Evolutionary conservation across 768 basidiomycete genomes (phyloP), one percentile per base, ranked within the genome.

Genomic region (Boletus eberwhitei): DNA sequence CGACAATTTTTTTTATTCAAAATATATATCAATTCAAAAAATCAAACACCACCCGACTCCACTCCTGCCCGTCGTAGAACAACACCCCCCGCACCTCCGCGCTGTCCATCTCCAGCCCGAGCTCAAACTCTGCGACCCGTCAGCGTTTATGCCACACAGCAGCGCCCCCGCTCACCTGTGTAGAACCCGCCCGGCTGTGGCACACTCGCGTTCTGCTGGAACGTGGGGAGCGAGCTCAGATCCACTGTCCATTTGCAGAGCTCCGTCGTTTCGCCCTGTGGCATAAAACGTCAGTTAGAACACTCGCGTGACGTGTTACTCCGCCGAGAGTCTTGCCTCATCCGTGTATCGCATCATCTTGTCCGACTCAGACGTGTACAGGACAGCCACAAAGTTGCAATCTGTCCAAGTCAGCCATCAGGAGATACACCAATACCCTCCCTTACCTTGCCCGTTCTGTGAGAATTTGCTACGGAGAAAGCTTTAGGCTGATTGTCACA

Each of bases 171-270:
- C 3, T 55, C 59, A 87, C 88, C 90, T 48, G 88, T 90, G 64
- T 89, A 93, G 71, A 92, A 93, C 9, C 89, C 90, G 46, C 76
- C 75, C 37, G 74, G 67, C 40, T 79, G 76, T 11, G 83, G 77
- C 53, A 75, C 63, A n/a, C 72, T 73, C 47, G 87, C 86, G 59
- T 87, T 85, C 57, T 84, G 82, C 66, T 81, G 85, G 76, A 92
- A 93, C 46, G 83, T 84, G 37, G 91, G 91, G 49, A 93, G 72
- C 24, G 86, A 79, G 40, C 83, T 82, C 48, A 93, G 77, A 70
- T 93, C 87, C 34, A 93, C 90, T 11, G 87, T 92, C 91, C 91
- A 93, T 72, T 88, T 86, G 74, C 88, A 90, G 44, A 90, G 71
- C 66, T 90, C 88, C 56, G 67, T 73, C 4, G 82, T 85, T 64